phyloP scores from a whole-genome alignment of 2,329 filamentous ascomycete genomes.

The Neonectria magnoliae region DNA sequence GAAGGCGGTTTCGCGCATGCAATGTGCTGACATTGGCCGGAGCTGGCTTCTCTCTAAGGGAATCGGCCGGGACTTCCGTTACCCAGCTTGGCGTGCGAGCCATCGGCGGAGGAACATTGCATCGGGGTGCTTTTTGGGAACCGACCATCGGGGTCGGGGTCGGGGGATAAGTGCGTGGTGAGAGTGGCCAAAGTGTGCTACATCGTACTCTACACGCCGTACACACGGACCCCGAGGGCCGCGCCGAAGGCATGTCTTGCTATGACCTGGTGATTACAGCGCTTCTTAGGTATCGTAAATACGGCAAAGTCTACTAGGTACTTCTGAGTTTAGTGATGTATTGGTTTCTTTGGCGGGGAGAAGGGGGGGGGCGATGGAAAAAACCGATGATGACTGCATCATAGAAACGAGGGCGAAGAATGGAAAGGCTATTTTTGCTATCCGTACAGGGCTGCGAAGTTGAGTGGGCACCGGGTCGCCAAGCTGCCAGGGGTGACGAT shows the following conservation, averaged over 20 bases:
- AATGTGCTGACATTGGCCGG: neutral
- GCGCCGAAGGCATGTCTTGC: neutral
- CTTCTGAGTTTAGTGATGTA: neutral
- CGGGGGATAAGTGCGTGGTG: neutral
- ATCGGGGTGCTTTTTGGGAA: neutral
- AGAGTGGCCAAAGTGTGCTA: neutral
- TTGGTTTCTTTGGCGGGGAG: neutral
- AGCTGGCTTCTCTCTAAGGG: neutral
- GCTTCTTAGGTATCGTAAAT: constrained; percentile 1
- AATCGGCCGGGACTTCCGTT: neutral
- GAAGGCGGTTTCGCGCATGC: neutral
- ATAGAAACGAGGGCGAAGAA: neutral
- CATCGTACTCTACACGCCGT: neutral
- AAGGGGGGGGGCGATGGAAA: neutral
- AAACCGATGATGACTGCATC: constrained; percentile 3
- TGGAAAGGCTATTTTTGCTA: neutral
- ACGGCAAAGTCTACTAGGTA: neutral
- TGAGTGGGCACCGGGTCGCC: neutral
- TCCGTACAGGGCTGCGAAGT: neutral
- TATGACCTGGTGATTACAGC: neutral
- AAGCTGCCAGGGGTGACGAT: neutral
- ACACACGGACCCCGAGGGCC: neutral
- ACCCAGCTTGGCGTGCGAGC: neutral
- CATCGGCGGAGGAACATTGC: neutral
- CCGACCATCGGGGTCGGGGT: neutral